Conservation (phyloP, 352 stramenopile genomes). For the Phytophthora sp. region DNA sequence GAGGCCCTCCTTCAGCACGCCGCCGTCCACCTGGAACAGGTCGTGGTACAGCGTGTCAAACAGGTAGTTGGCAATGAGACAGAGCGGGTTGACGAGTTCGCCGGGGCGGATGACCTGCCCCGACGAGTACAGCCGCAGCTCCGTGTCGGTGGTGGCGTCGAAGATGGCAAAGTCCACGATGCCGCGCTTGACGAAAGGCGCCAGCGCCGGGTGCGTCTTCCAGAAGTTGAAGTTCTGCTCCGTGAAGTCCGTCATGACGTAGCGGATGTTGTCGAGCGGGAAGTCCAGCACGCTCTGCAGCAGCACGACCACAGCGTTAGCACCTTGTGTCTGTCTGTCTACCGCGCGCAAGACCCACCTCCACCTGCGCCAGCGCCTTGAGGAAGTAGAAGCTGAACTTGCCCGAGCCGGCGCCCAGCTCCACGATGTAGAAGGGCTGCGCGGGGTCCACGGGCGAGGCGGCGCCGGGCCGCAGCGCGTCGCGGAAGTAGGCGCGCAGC, state of each 20-base stretch:
- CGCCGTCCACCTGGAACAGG: conserved; percentile 88
- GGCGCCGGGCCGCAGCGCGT: conserved; percentile 42
- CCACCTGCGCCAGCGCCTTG: conserved; percentile 76
- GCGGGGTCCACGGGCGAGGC: conserved; percentile 62
- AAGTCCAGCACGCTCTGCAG: conserved; percentile 82
- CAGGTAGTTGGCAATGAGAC: conserved; percentile 94
- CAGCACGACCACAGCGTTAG: neutral
- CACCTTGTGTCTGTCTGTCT: no score
- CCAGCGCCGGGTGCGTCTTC: conserved; percentile 86
- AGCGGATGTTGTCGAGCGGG: conserved; percentile 90
- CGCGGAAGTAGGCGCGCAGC: conserved; percentile 69
- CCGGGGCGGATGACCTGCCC: conserved; percentile 53
- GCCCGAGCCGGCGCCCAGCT: conserved; percentile 92
- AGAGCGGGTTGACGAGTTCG: conserved; percentile 86
- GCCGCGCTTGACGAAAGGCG: conserved; percentile 84
- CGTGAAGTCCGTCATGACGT: conserved; percentile 96
- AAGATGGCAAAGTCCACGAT: conserved; percentile 95
- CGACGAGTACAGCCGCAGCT: conserved; percentile 73
- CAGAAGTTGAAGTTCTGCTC: conserved; percentile 95
- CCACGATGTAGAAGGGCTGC: conserved; percentile 94
- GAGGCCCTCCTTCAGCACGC: conserved; percentile 90
- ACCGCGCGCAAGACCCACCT: conserved; percentile 41
- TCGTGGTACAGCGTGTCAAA: conserved; percentile 95
- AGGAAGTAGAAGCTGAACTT: conserved; percentile 97
- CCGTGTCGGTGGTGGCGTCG: conserved; percentile 90